A percentile compares a stretch with the other conserved stretches of the same genome.
Conservation (phyloP, 768 basidiomycete species). For the Suillus luteus region DNA sequence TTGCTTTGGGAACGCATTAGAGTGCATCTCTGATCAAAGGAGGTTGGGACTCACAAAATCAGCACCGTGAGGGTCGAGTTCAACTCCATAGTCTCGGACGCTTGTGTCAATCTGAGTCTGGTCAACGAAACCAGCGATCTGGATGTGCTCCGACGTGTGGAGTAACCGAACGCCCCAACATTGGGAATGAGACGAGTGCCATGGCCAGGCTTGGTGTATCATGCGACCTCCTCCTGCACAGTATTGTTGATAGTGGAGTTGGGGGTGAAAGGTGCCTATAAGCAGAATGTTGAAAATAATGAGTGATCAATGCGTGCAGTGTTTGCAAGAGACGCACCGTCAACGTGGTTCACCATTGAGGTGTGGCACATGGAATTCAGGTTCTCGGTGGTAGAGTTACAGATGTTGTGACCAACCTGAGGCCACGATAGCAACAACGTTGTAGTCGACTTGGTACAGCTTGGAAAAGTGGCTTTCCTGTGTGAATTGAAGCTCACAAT, state of each 20-base stretch:
- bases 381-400: slow-evolving; percentile 68
- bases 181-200: slow-evolving; percentile 72
- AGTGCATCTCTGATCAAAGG: slow-evolving; percentile 14
- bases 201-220: slow-evolving; percentile 63
- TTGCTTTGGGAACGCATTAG: too few species aligned
- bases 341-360: slow-evolving; percentile 56
- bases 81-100: too few species aligned
- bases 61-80: slow-evolving; percentile 76
- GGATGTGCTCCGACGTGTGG: slow-evolving; percentile 55
- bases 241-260: too few species aligned
- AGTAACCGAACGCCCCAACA: slow-evolving; percentile 64
- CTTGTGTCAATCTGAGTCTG: too few species aligned
- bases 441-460: slow-evolving; percentile 55
- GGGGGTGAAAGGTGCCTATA: too few species aligned
- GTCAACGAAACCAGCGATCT: too few species aligned
- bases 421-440: slow-evolving; percentile 51
- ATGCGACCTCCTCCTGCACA: too few species aligned
- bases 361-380: slow-evolving; percentile 71
- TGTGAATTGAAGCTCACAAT: slow-evolving; percentile 35
- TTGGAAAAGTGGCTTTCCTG: slow-evolving; percentile 19
- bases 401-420: slow-evolving; percentile 66
- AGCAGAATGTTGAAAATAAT: too few species aligned
- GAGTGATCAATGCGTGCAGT: too few species aligned
- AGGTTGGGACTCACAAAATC: slow-evolving; percentile 42
- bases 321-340: slow-evolving; percentile 27